Percentiles rank a stretch among this genome's conserved stretches.
These are phyloP conservation scores for Phragmites australis DNA, from an alignment of 176 grass and related monocot genomes.

Conservation along the genomic window DNA sequence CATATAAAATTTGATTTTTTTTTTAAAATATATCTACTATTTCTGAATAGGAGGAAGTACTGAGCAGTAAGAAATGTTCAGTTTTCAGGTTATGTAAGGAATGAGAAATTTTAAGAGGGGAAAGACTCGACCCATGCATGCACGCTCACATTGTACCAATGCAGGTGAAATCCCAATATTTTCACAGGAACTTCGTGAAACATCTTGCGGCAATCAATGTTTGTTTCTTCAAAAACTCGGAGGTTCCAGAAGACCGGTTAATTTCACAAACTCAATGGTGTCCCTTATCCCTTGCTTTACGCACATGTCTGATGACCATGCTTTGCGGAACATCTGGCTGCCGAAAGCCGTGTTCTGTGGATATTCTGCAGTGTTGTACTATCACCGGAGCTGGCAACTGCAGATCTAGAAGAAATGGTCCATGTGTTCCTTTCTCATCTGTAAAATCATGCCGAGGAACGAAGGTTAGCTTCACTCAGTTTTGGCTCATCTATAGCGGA, in stretches of 20 bases:
- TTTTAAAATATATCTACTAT: too few relatives aligned
- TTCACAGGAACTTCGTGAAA: too few relatives aligned
- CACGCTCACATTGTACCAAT: background rate
- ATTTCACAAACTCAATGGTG: background rate
- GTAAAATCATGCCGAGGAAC: background rate
- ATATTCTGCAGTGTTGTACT: constrained; percentile 24
- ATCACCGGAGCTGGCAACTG: background rate
- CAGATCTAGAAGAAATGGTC: constrained; percentile 15
- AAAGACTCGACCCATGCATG: background rate
- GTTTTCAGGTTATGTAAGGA: background rate
- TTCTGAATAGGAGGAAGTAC: too few relatives aligned
- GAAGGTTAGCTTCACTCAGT: too few relatives aligned
- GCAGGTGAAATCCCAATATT: background rate
- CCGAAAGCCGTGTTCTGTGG: constrained; percentile 23
- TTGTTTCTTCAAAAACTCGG: too few relatives aligned
- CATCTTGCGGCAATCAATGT: too few relatives aligned
- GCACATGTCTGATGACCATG: constrained; percentile 17
- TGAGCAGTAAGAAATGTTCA: background rate
- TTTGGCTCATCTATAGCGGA: too few relatives aligned
- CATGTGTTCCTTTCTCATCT: background rate
- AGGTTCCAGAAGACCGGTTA: too few relatives aligned
- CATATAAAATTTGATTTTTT: too few relatives aligned
- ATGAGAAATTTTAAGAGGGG: background rate
- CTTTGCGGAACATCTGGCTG: constrained; percentile 15
- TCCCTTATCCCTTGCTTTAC: background rate